Evolutionary conservation across 2,329 filamentous ascomycete species (phyloP).

Genomic region (Colletotrichum echinochloae): DNA sequence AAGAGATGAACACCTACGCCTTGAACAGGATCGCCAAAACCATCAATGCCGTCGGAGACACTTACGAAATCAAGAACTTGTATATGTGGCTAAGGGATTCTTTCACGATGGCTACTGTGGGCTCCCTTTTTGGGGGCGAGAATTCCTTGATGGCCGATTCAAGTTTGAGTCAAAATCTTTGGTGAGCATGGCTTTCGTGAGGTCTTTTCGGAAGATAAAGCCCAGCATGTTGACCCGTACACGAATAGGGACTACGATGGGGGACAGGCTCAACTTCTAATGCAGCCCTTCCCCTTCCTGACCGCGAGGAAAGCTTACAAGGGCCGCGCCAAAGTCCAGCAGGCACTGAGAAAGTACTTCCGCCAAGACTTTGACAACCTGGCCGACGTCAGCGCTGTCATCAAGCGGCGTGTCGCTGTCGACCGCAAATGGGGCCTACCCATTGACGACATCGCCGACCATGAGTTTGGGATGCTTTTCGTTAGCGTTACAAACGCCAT

Average conservation of each 20-base stretch:
- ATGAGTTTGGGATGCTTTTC: conserved; percentile 50
- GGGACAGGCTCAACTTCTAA: conserved; percentile 16
- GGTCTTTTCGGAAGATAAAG: neutral
- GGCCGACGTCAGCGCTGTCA: conserved; percentile 46
- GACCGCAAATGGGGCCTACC: conserved; percentile 48
- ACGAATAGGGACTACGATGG: conserved; percentile 18
- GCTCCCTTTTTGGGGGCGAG: conserved; percentile 57
- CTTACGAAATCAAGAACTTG: conserved; percentile 12
- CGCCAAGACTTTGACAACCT: conserved; percentile 43
- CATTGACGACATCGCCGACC: conserved; percentile 45
- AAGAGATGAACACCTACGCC: conserved; percentile 43
- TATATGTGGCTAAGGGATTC: conserved; percentile 54
- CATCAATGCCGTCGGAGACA: conserved; percentile 44
- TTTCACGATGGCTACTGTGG: conserved; percentile 53
- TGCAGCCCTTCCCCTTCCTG: conserved; percentile 23
- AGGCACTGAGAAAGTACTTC: conserved; percentile 48
- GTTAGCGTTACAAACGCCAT: conserved; percentile 52
- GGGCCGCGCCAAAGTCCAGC: conserved; percentile 43
- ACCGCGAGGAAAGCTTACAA: conserved; percentile 44
- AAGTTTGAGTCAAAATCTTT: conserved; percentile 14
- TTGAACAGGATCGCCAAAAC: conserved; percentile 49
- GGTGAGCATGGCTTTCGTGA: neutral
- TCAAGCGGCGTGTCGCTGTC: conserved; percentile 46
- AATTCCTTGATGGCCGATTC: conserved; percentile 54
- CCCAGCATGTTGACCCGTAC: neutral